Percentiles rank a stretch among this genome's conserved stretches.
Conservation (phyloP, 139 green algal species). For the Chlorokybus atmophyticus region DNA sequence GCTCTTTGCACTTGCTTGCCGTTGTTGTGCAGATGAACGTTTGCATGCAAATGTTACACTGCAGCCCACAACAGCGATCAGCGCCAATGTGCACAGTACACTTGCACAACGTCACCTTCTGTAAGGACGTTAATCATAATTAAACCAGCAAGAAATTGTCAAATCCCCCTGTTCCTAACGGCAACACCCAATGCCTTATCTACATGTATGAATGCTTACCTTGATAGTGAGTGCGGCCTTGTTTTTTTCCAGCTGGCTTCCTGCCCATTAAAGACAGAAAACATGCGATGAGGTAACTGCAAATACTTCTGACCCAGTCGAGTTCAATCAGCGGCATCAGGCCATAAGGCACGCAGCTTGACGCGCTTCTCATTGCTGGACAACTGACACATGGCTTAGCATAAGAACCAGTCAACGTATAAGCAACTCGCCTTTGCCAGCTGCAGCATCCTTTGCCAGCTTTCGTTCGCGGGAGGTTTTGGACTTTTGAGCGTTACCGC, state of each 20-base stretch:
- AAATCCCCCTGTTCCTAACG: not conserved
- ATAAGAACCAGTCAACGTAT: too few species aligned
- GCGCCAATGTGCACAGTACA: too few species aligned
- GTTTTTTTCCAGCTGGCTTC: conserved; percentile 11
- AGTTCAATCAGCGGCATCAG: too few species aligned
- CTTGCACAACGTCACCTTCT: not conserved
- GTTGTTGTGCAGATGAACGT: conserved; percentile 33
- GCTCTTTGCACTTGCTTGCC: conserved; percentile 27
- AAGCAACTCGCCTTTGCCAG: too few species aligned
- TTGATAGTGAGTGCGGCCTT: conserved; percentile 3
- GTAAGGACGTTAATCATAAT: not conserved
- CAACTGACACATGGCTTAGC: too few species aligned
- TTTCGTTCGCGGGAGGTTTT: conserved; percentile 24
- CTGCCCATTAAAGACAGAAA: not conserved
- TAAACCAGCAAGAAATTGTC: not conserved
- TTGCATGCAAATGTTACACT: conserved; percentile 36
- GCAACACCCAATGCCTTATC: not conserved
- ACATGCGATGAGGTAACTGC: not conserved
- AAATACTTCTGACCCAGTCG: conserved; percentile 14
- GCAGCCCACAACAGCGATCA: conserved; percentile 1
- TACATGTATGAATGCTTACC: not conserved
- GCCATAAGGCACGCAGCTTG: too few species aligned
- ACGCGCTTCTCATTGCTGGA: too few species aligned
- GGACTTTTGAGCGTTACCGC: conserved; percentile 25
- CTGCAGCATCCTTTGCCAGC: conserved; percentile 7